Conservation (phyloP, 2,329 filamentous ascomycete genomes). For the Phialophora verrucosa region DNA sequence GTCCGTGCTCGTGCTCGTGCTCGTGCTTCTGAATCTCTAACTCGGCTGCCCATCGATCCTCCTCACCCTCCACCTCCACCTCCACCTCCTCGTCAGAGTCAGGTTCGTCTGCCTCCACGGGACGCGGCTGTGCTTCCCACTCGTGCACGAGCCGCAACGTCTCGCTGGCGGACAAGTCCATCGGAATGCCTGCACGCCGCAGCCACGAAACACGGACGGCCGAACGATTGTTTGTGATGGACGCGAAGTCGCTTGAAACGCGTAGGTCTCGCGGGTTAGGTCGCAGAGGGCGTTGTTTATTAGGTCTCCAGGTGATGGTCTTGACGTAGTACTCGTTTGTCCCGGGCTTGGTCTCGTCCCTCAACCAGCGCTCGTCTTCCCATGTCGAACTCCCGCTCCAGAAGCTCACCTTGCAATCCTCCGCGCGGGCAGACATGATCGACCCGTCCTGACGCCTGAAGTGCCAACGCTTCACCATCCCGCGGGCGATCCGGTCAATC, state of each 20-base stretch:
- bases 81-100: not conserved
- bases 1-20: not conserved
- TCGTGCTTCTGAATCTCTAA: not conserved
- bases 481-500: constrained; percentile 45
- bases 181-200: not conserved
- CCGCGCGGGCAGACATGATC: not conserved
- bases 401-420: constrained; percentile 42
- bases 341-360: constrained; percentile 51
- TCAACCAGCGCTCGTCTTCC: constrained; percentile 47
- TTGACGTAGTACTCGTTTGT: constrained; percentile 54
- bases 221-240: not conserved
- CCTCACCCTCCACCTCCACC: not conserved
- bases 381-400: constrained; percentile 58
- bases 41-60: not conserved
- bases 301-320: constrained; percentile 53
- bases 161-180: not conserved
- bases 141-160: not conserved
- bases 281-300: constrained; percentile 11
- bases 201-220: not conserved
- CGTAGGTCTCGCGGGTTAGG: not conserved
- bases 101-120: not conserved
- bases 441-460: not conserved
- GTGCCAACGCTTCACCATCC: not conserved
- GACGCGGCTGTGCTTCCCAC: not conserved
- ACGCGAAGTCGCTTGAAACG: not conserved